phyloP scores from a whole-genome alignment of 371 early-diverging fungal genomes.

The Zychaea mexicana region DNA sequence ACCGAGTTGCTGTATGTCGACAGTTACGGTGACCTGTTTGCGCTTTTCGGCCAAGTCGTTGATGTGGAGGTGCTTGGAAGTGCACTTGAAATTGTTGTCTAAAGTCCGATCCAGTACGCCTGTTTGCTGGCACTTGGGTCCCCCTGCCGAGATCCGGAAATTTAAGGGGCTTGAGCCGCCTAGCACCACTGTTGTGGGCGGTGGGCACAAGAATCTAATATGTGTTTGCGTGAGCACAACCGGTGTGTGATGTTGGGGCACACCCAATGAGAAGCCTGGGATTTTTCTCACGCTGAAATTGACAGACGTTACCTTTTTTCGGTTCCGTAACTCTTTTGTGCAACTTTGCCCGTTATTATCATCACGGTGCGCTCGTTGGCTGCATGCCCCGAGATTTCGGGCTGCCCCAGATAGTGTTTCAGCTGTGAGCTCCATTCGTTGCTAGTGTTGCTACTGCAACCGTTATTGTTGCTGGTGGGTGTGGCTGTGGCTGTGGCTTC shows the following conservation, averaged over 20 bases:
- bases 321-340: constrained; percentile 78
- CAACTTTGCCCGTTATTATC: constrained; percentile 74
- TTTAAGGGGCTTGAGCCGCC: constrained; percentile 33
- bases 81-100: constrained; percentile 43
- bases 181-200: constrained; percentile 70
- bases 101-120: neutral
- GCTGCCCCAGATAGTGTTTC: constrained; percentile 3
- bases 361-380: constrained; percentile 47
- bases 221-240: too few relatives aligned
- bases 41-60: constrained; percentile 76
- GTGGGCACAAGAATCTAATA: constrained; percentile 65
- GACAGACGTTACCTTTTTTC: constrained; percentile 57
- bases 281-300: constrained; percentile 14
- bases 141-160: constrained; percentile 1
- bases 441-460: neutral
- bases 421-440: constrained; percentile 1
- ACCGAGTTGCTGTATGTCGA: constrained; percentile 61
- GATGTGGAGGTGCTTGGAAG: constrained; percentile 76
- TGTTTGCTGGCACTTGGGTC: neutral
- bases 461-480: neutral
- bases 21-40: constrained; percentile 67
- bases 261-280: constrained; percentile 14
- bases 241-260: too few relatives aligned
- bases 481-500: neutral
- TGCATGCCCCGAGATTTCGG: constrained; percentile 6